Conservation (phyloP, 2,329 filamentous ascomycete genomes). For the Ploettnerulaceae sp. region DNA sequence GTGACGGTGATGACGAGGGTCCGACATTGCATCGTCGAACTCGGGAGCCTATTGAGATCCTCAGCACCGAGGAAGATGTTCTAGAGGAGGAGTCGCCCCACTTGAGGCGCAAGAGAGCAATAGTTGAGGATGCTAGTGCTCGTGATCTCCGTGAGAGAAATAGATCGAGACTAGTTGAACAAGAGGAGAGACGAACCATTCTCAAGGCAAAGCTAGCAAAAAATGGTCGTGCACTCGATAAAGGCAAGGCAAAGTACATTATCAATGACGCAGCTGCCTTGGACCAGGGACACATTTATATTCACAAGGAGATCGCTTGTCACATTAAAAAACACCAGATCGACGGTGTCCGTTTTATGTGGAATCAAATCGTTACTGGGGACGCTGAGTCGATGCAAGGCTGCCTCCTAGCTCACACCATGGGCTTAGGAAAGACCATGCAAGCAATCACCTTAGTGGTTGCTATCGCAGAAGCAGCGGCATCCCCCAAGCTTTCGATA, state of each 20-base stretch:
- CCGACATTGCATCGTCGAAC: conserved; percentile 5
- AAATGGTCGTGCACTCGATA: conserved; percentile 41
- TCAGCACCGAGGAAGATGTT: conserved; percentile 10
- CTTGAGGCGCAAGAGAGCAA: conserved; percentile 37
- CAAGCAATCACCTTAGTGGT: conserved; percentile 68
- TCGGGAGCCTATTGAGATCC: not conserved
- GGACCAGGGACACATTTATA: conserved; percentile 55
- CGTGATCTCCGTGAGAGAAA: conserved; percentile 51
- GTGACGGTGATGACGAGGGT: conserved; percentile 26
- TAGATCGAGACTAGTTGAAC: conserved; percentile 46
- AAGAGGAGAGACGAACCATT: conserved; percentile 47
- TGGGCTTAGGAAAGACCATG: conserved; percentile 17
- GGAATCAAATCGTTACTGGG: conserved; percentile 68
- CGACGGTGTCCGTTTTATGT: conserved; percentile 78
- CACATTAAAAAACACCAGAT: conserved; percentile 77
- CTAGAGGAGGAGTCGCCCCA: conserved; percentile 13
- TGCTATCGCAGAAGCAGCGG: conserved; percentile 62
- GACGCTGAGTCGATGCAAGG: conserved; percentile 57
- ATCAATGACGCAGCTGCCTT: conserved; percentile 64
- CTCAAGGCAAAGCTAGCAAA: conserved; percentile 44
- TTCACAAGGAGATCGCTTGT: conserved; percentile 58
- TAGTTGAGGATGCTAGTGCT: conserved; percentile 43
- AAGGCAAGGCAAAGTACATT: conserved; percentile 46
- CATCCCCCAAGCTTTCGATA: conserved; percentile 53
- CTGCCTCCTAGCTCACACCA: conserved; percentile 80